phyloP scores from a whole-genome alignment of 805 yeast genomes.

The Peterozyma toletana region DNA sequence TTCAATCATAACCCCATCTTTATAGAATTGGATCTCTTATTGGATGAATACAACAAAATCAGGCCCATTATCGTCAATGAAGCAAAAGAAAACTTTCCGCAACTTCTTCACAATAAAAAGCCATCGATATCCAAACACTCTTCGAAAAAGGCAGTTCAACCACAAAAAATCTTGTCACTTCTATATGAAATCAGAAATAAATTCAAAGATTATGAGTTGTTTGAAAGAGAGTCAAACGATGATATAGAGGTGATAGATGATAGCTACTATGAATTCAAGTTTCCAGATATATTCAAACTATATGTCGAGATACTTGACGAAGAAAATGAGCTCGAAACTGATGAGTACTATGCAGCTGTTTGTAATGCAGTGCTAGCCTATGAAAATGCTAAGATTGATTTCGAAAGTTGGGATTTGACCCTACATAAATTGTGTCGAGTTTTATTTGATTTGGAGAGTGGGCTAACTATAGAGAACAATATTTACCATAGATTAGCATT shows the following conservation, averaged over 20 bases:
- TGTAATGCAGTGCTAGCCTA: slow-evolving; percentile 13
- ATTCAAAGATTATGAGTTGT: slow-evolving; percentile 7
- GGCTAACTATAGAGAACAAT: slow-evolving; percentile 11
- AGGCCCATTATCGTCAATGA: background rate
- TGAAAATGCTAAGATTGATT: slow-evolving; percentile 8
- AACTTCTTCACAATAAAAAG: background rate
- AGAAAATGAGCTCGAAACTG: slow-evolving; percentile 9
- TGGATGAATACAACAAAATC: background rate
- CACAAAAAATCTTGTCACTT: background rate
- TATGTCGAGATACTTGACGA: slow-evolving; percentile 15
- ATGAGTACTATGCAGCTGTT: slow-evolving; percentile 15
- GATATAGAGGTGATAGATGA: background rate
- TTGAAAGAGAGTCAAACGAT: slow-evolving; percentile 1
- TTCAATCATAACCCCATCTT: slow-evolving; percentile 4
- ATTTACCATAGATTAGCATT: slow-evolving; percentile 8
- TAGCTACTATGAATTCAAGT: slow-evolving; percentile 10
- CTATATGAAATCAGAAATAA: background rate
- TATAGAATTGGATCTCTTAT: slow-evolving; percentile 1
- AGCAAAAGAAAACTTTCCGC: slow-evolving; percentile 3
- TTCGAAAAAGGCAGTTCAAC: background rate
- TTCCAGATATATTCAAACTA: slow-evolving; percentile 16
- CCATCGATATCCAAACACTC: background rate
- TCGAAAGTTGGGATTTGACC: slow-evolving; percentile 12
- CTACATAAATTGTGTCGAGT: slow-evolving; percentile 9
- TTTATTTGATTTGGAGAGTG: slow-evolving; percentile 11